Percentiles rank a stretch among this genome's conserved stretches.
phyloP scores from a whole-genome alignment of 345 rosid species.

The Populus tremula region DNA sequence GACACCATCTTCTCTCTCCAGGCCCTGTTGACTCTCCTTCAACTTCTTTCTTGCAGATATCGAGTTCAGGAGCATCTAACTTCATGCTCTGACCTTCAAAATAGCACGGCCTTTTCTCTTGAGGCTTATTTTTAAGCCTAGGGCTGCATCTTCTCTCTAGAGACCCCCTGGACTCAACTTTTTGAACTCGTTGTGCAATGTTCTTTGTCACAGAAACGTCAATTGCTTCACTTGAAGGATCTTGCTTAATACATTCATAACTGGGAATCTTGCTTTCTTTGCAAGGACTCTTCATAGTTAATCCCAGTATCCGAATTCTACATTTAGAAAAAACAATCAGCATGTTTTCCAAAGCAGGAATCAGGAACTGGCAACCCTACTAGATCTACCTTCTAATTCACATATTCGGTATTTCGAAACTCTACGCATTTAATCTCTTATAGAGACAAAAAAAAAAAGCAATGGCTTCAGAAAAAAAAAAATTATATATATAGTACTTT shows the following conservation, averaged over 20 bases:
- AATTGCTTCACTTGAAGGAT: neutral
- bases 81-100: neutral
- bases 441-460: neutral
- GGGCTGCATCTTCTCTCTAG: slow-evolving; percentile 5
- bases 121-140: neutral
- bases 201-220: neutral
- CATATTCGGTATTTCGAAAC: neutral
- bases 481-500: too few relatives aligned
- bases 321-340: neutral
- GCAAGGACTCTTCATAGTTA: slow-evolving; percentile 7
- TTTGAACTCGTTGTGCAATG: neutral
- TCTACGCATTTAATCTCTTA: neutral
- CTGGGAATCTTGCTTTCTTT: neutral
- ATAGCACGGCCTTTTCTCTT: neutral
- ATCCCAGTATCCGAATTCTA: neutral
- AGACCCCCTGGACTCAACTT: neutral
- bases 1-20: slow-evolving; percentile 4
- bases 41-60: neutral
- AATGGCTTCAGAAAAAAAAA: neutral
- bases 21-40: neutral
- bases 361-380: neutral
- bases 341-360: neutral
- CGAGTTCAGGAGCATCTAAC: neutral
- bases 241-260: slow-evolving; percentile 2
- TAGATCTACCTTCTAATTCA: neutral